phyloP scores from a whole-genome alignment of 2,329 filamentous ascomycete species.

The Neofusicoccum umdonicola region DNA sequence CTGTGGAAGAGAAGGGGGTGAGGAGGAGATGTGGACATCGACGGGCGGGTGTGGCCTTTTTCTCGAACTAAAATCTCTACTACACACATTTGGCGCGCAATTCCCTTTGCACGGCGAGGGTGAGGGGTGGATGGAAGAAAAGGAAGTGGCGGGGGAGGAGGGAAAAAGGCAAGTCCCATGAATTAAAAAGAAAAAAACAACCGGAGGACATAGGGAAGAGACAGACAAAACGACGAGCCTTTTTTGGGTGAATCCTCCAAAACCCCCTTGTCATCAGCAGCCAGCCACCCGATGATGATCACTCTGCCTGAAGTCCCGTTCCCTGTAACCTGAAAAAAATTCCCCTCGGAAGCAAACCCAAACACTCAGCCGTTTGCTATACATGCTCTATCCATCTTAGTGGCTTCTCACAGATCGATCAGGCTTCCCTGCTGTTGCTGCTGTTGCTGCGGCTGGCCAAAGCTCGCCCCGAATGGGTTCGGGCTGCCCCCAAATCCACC shows the following conservation, averaged over 20 bases:
- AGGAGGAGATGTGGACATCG: not conserved
- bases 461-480: constrained; percentile 52
- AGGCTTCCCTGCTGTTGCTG: constrained; percentile 54
- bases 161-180: not conserved
- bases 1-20: not conserved
- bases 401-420: constrained; percentile 54
- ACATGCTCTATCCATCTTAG: not conserved
- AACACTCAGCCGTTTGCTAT: not conserved
- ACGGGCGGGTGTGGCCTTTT: not conserved
- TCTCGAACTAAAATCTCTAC: constrained; percentile 7
- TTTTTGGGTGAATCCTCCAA: not conserved
- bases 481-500: constrained; percentile 43
- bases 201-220: constrained; percentile 5
- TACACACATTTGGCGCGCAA: not conserved
- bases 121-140: not conserved
- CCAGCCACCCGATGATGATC: not conserved
- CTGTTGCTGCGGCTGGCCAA: constrained; percentile 42
- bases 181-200: not conserved
- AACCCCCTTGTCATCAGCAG: not conserved
- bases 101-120: not conserved
- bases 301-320: not conserved
- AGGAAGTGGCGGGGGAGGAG: not conserved
- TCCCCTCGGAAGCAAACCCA: not conserved
- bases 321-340: not conserved
- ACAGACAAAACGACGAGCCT: constrained; percentile 11